Base-by-base conservation (phyloP, 2,329 filamentous ascomycete genomes). In the Phaeosphaeriaceae sp. region DNA sequence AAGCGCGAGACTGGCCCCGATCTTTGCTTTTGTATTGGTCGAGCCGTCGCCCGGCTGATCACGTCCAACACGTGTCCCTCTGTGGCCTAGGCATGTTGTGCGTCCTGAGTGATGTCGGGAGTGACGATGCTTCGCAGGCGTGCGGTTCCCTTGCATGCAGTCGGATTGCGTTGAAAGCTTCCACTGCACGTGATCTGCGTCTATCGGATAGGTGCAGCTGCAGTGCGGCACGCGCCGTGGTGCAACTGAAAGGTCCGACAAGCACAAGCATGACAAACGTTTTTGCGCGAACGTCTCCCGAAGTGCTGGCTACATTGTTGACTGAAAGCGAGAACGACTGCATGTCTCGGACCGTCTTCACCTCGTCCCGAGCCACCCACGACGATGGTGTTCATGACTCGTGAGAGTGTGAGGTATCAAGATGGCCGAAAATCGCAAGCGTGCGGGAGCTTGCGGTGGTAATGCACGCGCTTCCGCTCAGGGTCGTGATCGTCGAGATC, bases 11-110 rank as follows among this genome's bases (percentile, higher is more conserved):
- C 21, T 24, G 22, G 17, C 15, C 46, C 9, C 11, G 3, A n/a
- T 49, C 46, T 49, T 50, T 50, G 48, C 48, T 50, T 50, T 32
- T 9, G 26, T 23, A 50, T 50, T 50, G 48, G 48, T n/a, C 19
- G 7, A 50, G n/a, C 28, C 50, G 24, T n/a, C 10, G 28, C 11
- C 30, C 7, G 13, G 21, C 32, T 24, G 49, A 19, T n/a, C 22
- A 17, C 30, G 32, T 43, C 40, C 32, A 52, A 52, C 49, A 52
- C 32, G 49, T 43, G 49, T 42, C 43, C 23, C 35, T 23, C 32
- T 26, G 30, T 52, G 32, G 30, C 11, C 6, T 21, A 26, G 21
- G 43, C 49, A 51, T 26, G 30, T 49, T 24, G 28, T 46, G 43
- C 22, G 43, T 10, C 3, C 43, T 23, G 23, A 46, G n/a, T 23